Conservation (phyloP, 2,329 filamentous ascomycete species). For the Apiospora rasikravindrae region DNA sequence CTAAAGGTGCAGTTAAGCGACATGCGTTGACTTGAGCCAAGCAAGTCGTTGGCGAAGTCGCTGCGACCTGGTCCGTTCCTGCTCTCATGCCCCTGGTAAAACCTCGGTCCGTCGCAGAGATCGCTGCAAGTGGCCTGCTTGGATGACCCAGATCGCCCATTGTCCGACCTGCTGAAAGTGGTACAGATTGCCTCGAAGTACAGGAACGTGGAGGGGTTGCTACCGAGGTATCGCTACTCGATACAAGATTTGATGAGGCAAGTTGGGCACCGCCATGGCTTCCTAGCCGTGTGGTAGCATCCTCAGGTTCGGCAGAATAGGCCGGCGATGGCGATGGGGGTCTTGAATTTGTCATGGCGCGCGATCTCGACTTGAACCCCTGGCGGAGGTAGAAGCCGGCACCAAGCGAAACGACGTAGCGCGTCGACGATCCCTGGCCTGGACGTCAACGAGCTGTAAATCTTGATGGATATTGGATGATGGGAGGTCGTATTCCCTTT, state of each 20-base stretch:
- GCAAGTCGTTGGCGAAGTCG: conserved; percentile 19
- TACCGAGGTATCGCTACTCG: not conserved
- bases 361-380: not conserved
- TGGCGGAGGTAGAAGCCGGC: not conserved
- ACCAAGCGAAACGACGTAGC: not conserved
- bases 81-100: conserved; percentile 19
- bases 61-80: conserved; percentile 26
- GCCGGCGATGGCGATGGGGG: conserved; percentile 24
- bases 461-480: not conserved
- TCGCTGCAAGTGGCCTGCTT: conserved; percentile 17
- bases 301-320: conserved; percentile 31
- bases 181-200: conserved; percentile 24
- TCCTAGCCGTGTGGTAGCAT: conserved; percentile 30
- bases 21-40: not conserved
- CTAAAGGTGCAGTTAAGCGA: not conserved
- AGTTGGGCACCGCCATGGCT: conserved; percentile 38
- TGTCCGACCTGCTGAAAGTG: conserved; percentile 20
- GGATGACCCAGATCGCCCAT: conserved; percentile 22
- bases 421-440: not conserved
- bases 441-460: not conserved
- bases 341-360: conserved; percentile 1
- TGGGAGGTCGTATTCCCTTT: not conserved
- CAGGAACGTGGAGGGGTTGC: conserved; percentile 22
- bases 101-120: not conserved
- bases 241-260: not conserved